Evolutionary conservation across 495 filamentous ascomycete genomes (phyloP).

Genomic region (Parmelia sp.): DNA sequence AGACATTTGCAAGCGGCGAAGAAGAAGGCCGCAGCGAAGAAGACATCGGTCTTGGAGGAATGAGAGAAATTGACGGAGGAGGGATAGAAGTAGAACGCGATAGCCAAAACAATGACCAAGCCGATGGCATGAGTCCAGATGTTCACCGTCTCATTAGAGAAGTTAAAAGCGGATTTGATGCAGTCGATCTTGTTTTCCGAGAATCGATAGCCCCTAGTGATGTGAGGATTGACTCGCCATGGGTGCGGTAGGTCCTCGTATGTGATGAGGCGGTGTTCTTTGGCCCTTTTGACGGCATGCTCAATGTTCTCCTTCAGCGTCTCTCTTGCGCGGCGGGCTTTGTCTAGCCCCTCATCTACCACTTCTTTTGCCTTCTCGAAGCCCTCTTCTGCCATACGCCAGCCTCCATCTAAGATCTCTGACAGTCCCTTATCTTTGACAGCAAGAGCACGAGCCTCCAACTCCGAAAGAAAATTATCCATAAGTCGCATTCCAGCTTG

Average conservation of each 20-base stretch:
- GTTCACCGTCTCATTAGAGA: conserved; percentile 92
- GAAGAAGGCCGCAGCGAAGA: conserved; percentile 91
- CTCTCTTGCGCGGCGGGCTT: conserved; percentile 69
- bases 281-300: conserved; percentile 66
- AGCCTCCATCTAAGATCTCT: conserved; percentile 58
- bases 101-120: conserved; percentile 73
- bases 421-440: conserved; percentile 55
- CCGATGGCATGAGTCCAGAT: conserved; percentile 96
- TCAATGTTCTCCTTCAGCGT: conserved; percentile 73
- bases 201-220: conserved; percentile 86
- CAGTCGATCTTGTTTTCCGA: conserved; percentile 81
- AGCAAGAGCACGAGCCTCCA: conserved; percentile 75
- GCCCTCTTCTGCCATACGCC: conserved; percentile 65
- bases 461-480: conserved; percentile 72
- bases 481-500: conserved; percentile 79
- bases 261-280: conserved; percentile 73
- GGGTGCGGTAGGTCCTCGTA: conserved; percentile 88
- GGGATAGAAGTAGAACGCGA: conserved; percentile 97
- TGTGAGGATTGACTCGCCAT: conserved; percentile 94
- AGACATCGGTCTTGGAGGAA: conserved; percentile 79
- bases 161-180: conserved; percentile 68
- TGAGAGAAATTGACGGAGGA: conserved; percentile 73
- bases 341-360: conserved; percentile 78
- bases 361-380: conserved; percentile 66
- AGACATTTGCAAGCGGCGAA: conserved; percentile 95